Evolutionary conservation across 2,329 filamentous ascomycete species (phyloP), one percentile per base, ranked within the genome.

Genomic region (Tolypocladium amazonense): DNA sequence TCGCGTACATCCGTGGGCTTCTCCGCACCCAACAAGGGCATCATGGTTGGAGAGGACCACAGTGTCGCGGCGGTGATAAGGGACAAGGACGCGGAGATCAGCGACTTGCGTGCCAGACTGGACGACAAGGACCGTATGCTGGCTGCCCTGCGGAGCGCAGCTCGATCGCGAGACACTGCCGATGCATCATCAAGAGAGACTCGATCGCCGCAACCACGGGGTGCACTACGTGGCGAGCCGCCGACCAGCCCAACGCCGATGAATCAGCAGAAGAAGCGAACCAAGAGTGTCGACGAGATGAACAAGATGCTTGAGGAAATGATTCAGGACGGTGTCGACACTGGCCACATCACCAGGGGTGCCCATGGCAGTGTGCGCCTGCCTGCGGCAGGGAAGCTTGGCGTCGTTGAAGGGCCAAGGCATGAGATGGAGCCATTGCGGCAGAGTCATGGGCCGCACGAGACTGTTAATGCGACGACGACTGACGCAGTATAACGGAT

Each of bases 61-160:
- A 89, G 89, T 64, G 79, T 91, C 53, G 82, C 88, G 56, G 78
- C 86, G 2, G 73, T 90, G 23, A 76, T 97, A 55, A 88, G 86
- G 62, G 94, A 97, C 65, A 97, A 95, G 72, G 94, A 99, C 67
- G 83, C 86, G 27, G 93, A 97, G 74, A 97, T 99, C 69, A 86
- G 88, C 9, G 93, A 96, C 65, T 82, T 99, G n/a, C 85, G 91
- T 12, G 88, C 90, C 30, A 86, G 91, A 62, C 79, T 97, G 0
- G 93, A 97, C 66, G 93, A 97, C 75, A 97, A 97, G 72, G 93
- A 97, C 71, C 85, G 89, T 14, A 99, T 97, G 92, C 80, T 97
- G 58, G 79, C 88, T 4, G 94, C 94, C 1, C 80, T 99, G 58
- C 87, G 92, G 50, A 93, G 85, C 63, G 92, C 92, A 2, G 88